Conservation (phyloP, 31 red algal species). For the Porphyra umbilicalis region DNA sequence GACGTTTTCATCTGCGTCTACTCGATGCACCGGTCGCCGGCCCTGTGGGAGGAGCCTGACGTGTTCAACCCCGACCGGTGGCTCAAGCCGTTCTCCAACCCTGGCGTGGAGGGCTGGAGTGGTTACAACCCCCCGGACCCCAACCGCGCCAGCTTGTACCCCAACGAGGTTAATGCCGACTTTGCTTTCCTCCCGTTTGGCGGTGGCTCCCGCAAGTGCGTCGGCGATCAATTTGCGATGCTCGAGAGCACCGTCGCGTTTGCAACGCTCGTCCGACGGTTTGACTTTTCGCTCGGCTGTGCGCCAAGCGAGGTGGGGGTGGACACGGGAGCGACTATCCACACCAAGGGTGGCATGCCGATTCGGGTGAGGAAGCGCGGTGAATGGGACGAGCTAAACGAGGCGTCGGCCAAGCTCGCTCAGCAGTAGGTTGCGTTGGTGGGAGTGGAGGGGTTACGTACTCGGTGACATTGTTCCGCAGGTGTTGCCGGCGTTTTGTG, state of each 20-base stretch:
- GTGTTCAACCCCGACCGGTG: constrained; percentile 73
- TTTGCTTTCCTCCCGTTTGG: constrained; percentile 85
- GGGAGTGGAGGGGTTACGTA: too few species aligned
- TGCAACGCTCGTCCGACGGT: constrained; percentile 50
- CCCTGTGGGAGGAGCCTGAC: constrained; percentile 69
- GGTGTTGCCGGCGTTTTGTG: too few species aligned
- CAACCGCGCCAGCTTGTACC: constrained; percentile 44
- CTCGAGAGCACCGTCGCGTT: constrained; percentile 60
- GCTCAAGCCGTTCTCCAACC: constrained; percentile 31
- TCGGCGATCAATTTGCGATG: constrained; percentile 80
- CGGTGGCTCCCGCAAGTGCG: constrained; percentile 72
- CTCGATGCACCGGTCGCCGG: constrained; percentile 60
- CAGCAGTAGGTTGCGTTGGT: not conserved
- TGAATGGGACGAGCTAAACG: not conserved
- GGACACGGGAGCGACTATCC: constrained; percentile 80
- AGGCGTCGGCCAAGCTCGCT: not conserved
- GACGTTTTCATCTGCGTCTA: constrained; percentile 85
- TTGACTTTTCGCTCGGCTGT: constrained; percentile 50
- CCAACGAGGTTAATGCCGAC: constrained; percentile 62
- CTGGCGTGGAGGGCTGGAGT: constrained; percentile 52
- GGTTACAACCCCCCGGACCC: constrained; percentile 45
- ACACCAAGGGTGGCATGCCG: constrained; percentile 72
- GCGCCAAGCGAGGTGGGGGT: constrained; percentile 29
- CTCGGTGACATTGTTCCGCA: too few species aligned
- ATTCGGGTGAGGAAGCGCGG: constrained; percentile 34